Evolutionary conservation across 2,329 filamentous ascomycete genomes (phyloP).

Genomic region (Monosporascus cannonballus): DNA sequence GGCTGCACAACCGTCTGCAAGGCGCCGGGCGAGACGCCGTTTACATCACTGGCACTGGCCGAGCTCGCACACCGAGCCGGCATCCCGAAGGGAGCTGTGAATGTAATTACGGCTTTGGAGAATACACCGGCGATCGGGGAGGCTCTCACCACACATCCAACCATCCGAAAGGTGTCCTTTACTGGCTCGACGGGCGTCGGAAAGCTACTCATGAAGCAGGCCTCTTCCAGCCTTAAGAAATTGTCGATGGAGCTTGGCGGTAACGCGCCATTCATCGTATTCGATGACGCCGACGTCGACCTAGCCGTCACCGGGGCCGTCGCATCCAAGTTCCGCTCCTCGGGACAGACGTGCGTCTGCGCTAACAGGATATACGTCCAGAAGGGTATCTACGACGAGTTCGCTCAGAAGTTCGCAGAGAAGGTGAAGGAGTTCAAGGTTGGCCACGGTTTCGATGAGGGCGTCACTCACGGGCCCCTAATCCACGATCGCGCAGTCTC

Average conservation of each 20-base stretch:
- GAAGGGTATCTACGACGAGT: slow-evolving; percentile 69
- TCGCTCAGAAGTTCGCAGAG: slow-evolving; percentile 61
- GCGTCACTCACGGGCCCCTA: slow-evolving; percentile 71
- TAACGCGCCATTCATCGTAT: slow-evolving; percentile 94
- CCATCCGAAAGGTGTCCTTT: slow-evolving; percentile 86
- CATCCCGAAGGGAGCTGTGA: slow-evolving; percentile 84
- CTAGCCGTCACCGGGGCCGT: slow-evolving; percentile 77
- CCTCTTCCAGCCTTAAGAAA: slow-evolving; percentile 75
- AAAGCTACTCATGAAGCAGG: slow-evolving; percentile 83
- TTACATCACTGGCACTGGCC: slow-evolving; percentile 79
- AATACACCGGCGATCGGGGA: slow-evolving; percentile 78
- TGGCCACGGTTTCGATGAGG: slow-evolving; percentile 65
- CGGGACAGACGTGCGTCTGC: slow-evolving; percentile 92
- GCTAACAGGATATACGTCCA: slow-evolving; percentile 82
- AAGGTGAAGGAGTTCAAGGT: slow-evolving; percentile 71
- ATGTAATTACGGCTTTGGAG: slow-evolving; percentile 72
- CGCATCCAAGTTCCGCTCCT: slow-evolving; percentile 85
- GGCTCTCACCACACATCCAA: slow-evolving; percentile 67
- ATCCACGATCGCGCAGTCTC: slow-evolving; percentile 77
- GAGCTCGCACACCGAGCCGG: slow-evolving; percentile 83
- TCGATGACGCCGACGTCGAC: slow-evolving; percentile 90
- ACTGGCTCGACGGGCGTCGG: slow-evolving; percentile 71
- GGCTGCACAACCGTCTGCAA: slow-evolving; percentile 94
- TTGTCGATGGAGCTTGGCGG: slow-evolving; percentile 86
- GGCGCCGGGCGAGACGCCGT: slow-evolving; percentile 85